A percentile compares a stretch with the other conserved stretches of the same genome.
phyloP scores from a whole-genome alignment of 306 rosid species.

The Pyrus pyrifolia region DNA sequence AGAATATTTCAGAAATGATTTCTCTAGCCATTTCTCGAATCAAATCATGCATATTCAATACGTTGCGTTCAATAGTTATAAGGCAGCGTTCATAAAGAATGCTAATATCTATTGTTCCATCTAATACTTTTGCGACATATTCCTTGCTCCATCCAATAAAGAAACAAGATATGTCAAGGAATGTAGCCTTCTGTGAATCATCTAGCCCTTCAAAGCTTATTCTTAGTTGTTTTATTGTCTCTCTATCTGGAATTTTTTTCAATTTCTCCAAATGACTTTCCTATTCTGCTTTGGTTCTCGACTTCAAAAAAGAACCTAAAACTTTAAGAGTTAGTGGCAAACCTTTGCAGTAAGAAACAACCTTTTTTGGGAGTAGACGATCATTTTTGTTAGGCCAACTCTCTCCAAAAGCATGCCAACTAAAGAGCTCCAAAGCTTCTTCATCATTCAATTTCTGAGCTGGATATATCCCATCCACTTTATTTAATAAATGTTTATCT shows the following conservation, averaged over 20 bases:
- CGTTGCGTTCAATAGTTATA: conserved; percentile 6
- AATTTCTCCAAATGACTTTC: too few relatives aligned
- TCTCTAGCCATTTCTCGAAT: conserved; percentile 40
- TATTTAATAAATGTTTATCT: neutral
- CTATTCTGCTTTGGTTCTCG: rapidly evolving
- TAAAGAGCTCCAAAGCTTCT: conserved; percentile 12
- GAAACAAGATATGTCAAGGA: conserved; percentile 37
- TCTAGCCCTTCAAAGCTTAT: neutral
- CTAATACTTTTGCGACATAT: conserved; percentile 16
- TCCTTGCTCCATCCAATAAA: conserved; percentile 20
- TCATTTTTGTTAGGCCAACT: neutral
- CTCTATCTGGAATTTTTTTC: too few relatives aligned
- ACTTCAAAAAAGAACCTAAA: conserved; percentile 23
- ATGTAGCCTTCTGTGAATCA: conserved; percentile 9
- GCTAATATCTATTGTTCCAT: conserved; percentile 25
- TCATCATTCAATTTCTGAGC: neutral
- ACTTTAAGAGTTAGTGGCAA: conserved; percentile 36
- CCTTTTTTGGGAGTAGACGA: neutral
- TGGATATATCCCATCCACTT: neutral
- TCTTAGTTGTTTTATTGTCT: conserved; percentile 3
- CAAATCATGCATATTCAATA: conserved; percentile 22
- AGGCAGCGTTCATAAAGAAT: conserved; percentile 28
- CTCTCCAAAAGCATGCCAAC: conserved; percentile 27
- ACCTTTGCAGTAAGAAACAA: conserved; percentile 18
- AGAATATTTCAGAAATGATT: conserved; percentile 18